Base-by-base conservation (phyloP, 2,329 filamentous ascomycete genomes). In the Penicillium olsonii region DNA sequence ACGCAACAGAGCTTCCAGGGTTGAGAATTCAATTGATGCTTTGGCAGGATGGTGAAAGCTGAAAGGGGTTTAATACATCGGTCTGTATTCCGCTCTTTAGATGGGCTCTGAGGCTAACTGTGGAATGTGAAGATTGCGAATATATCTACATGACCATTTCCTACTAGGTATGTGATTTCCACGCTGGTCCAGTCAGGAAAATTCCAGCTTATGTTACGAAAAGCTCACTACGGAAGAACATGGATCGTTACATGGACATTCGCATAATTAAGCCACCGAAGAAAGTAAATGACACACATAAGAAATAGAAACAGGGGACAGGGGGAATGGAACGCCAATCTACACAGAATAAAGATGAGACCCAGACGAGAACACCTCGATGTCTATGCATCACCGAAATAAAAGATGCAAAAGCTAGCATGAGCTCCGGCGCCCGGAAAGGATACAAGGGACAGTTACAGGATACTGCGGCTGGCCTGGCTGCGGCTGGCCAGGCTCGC, bases 401-500 rank as follows among this genome's bases (percentile, higher is more conserved):
- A 6, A 24, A 24, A 38, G 22, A 27, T 26, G 20, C 26, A 34
- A 26, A 49, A 39, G 31, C n/a, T 24, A 37, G 9, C 17, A 4
- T 11, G 17, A 48, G 5, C 26, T 11, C 14, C 42, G 15, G 15
- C 44, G 19, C 11, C n/a, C 29, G n/a, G 26, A 31, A 5, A 17
- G n/a, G 4, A 6, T 7, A 35, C 9, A n/a, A 2, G 15, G 17
- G 15, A 18, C 31, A 11, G 27, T 45, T 29, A 45, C 27, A 50
- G 47, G 7, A 50, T 45, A 14, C 35, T 50, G 10, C 47, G 35
- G 33, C 47, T 45, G 17, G 47, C 47, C 35, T 50, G 42, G 48
- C 66, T 68, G n/a, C 66, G 64, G 29, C 60, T 61, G 0, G 58
- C 59, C 43, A 59, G 81, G 66, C 84, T 87, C 10, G 84, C 84